Conservation (phyloP, 2,329 filamentous ascomycete genomes). For the Microdochium nivale region DNA sequence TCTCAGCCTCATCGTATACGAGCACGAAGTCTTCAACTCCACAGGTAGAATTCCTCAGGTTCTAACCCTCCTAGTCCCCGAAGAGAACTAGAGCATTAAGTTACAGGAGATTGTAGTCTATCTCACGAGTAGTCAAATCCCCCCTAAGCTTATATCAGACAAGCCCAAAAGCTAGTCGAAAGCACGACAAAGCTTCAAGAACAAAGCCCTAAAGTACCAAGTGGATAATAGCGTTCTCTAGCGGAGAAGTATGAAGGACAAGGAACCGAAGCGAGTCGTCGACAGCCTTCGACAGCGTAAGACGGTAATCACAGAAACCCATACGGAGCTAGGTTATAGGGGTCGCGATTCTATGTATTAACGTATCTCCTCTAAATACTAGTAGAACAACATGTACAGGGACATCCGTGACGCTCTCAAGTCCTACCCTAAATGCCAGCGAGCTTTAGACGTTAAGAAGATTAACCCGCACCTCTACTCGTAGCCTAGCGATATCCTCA, state of each 20-base stretch:
- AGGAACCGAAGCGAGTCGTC: neutral
- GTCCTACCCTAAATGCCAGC: neutral
- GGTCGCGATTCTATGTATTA: neutral
- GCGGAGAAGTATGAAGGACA: neutral
- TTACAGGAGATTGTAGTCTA: neutral
- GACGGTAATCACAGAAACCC: neutral
- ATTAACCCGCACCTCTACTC: neutral
- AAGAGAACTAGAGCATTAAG: neutral
- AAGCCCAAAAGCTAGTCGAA: neutral
- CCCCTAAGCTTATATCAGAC: neutral
- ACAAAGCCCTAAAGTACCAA: neutral
- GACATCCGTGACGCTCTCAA: neutral
- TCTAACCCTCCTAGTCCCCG: neutral
- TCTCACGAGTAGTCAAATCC: neutral
- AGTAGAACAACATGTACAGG: neutral
- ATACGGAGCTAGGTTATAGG: too few species aligned
- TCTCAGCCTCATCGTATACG: neutral
- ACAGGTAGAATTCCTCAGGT: neutral
- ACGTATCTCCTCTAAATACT: neutral
- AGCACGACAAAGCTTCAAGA: neutral
- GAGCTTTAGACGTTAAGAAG: neutral
- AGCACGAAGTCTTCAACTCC: neutral
- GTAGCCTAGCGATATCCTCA: neutral
- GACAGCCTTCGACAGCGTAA: neutral
- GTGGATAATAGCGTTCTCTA: neutral